These are phyloP conservation scores for Pseudogymnoascus sp. DNA, from an alignment of 2,329 filamentous ascomycete genomes.

Conservation along the genomic window DNA sequence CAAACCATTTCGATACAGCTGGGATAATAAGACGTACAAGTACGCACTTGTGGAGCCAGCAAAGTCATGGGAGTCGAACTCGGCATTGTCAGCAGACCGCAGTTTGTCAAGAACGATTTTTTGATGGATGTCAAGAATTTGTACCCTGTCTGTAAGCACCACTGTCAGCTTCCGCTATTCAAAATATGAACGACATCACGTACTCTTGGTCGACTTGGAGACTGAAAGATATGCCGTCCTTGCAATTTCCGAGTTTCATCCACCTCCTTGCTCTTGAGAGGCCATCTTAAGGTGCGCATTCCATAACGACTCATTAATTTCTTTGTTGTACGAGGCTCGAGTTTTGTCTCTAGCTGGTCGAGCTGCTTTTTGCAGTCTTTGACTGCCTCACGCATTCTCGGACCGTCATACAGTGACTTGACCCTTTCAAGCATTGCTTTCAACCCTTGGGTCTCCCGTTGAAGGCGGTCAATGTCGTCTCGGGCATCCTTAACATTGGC, in stretches of 20 bases:
- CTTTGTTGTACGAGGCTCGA: constrained; percentile 18
- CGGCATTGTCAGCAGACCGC: constrained; percentile 13
- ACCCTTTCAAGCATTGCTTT: constrained; percentile 21
- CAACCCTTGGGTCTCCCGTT: constrained; percentile 23
- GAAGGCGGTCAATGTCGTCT: constrained; percentile 28
- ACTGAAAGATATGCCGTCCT: constrained; percentile 22
- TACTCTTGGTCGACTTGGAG: constrained; percentile 31
- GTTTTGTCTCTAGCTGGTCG: constrained; percentile 18
- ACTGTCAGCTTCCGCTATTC: not conserved
- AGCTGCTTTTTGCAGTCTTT: constrained; percentile 18
- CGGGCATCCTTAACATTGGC: constrained; percentile 25
- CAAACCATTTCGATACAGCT: constrained; percentile 15
- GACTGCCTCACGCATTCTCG: constrained; percentile 19
- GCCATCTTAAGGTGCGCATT: constrained; percentile 32
- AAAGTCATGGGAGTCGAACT: constrained; percentile 28
- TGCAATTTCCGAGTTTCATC: constrained; percentile 23
- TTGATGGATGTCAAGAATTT: constrained; percentile 7
- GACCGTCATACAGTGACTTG: constrained; percentile 22
- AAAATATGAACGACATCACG: constrained; percentile 11
- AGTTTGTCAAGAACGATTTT: constrained; percentile 8
- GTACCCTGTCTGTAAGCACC: not conserved
- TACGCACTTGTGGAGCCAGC: constrained; percentile 9
- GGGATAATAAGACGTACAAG: constrained; percentile 10
- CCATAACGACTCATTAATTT: constrained; percentile 28
- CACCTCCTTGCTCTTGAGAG: constrained; percentile 30